Percentiles rank a stretch among this genome's conserved stretches.
These are phyloP conservation scores for Capronia epimyces DNA, from an alignment of 2,329 filamentous ascomycete genomes.

Conservation along the genomic window DNA sequence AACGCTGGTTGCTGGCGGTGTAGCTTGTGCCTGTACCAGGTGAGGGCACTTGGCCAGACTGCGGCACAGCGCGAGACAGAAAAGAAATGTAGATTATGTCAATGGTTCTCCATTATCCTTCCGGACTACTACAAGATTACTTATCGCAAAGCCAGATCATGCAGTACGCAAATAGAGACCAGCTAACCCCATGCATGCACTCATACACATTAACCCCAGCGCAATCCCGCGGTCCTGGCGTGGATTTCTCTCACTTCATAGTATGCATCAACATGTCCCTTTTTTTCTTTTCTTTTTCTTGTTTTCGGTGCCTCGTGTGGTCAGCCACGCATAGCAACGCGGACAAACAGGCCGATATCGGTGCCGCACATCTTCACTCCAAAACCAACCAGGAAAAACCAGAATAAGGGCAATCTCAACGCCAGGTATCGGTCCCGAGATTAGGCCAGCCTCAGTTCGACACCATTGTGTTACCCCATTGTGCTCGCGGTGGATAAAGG, in stretches of 20 bases:
- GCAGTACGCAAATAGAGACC: not conserved
- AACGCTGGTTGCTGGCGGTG: not conserved
- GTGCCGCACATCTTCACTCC: not conserved
- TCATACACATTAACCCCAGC: slow-evolving; percentile 24
- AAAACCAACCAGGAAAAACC: not conserved
- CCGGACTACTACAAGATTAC: not conserved
- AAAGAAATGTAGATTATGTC: slow-evolving; percentile 11
- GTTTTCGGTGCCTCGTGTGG: not conserved
- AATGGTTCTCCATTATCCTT: slow-evolving; percentile 2
- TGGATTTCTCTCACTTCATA: slow-evolving; percentile 11
- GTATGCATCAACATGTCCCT: slow-evolving; percentile 1
- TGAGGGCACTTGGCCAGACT: not conserved
- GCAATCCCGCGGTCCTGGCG: slow-evolving; percentile 2
- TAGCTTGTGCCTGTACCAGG: not conserved
- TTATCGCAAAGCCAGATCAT: not conserved
- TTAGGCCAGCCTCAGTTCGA: slow-evolving; percentile 4
- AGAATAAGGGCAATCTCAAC: not conserved
- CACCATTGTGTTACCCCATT: not conserved
- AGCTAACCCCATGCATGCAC: slow-evolving; percentile 1
- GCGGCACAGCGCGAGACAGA: not conserved
- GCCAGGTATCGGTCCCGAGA: slow-evolving; percentile 12
- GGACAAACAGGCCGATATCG: not conserved
- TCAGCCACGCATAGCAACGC: not conserved
- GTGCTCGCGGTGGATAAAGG: not conserved
- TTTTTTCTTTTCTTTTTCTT: slow-evolving; percentile 1